Conservation (phyloP, 768 basidiomycete genomes). For the Pleurotus platypus region DNA sequence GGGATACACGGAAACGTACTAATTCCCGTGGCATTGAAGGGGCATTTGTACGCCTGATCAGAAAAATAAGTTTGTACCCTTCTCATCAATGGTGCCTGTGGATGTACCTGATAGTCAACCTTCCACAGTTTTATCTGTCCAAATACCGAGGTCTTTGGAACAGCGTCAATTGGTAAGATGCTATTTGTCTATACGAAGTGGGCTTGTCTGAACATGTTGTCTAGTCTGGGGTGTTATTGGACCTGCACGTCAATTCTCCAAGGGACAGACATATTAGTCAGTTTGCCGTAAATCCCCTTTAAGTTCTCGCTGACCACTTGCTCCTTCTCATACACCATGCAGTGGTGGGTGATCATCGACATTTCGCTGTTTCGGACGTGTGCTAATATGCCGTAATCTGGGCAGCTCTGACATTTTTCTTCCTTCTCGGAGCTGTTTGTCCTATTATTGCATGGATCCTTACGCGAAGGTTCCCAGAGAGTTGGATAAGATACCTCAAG, state of each 20-base stretch:
- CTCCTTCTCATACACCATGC: not conserved
- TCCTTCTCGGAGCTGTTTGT: conserved; percentile 68
- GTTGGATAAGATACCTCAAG: conserved; percentile 61
- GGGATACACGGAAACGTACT: too few relatives aligned
- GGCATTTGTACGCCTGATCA: conserved; percentile 55
- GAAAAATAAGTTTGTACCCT: conserved; percentile 30
- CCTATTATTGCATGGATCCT: conserved; percentile 56
- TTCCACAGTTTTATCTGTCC: conserved; percentile 61
- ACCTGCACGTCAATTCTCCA: conserved; percentile 63
- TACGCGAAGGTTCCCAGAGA: conserved; percentile 59
- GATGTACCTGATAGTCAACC: not conserved
- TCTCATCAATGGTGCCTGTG: not conserved
- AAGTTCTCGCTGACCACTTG: not conserved
- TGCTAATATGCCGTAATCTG: conserved; percentile 11
- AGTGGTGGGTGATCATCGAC: conserved; percentile 7
- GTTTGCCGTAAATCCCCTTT: not conserved
- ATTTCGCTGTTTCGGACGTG: not conserved
- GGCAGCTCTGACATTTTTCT: conserved; percentile 59
- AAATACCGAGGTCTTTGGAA: conserved; percentile 68
- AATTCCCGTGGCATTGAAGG: not conserved
- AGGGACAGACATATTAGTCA: conserved; percentile 60
- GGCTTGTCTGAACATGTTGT: conserved; percentile 32
- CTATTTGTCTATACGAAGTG: not conserved
- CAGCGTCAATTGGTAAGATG: conserved; percentile 34
- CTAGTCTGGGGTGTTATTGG: conserved; percentile 79